Evolutionary conservation across 768 basidiomycete species (phyloP), one percentile per base, ranked within the genome.

Genomic region (Pleurotus ostreatus): DNA sequence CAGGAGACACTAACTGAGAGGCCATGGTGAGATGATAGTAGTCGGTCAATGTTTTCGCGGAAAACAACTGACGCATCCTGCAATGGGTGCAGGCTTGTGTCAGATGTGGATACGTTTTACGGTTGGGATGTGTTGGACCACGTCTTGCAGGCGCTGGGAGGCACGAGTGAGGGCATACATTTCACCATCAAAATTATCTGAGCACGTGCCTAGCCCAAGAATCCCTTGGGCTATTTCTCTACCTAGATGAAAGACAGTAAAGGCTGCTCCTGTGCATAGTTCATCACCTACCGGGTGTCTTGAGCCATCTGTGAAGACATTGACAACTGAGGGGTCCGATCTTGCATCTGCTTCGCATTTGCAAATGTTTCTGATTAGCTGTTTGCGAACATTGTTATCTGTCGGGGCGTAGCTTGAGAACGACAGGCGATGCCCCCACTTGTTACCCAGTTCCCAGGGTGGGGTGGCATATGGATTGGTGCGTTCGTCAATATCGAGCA

Each of bases 121-220:
- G 11, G 52, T 12, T 13, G 46, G 57, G 51, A 61, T 55, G 4
- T 23, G 13, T 30, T 34, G 18, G 2, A 59, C 40, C 20, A 22
- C 60, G 13, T 45, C 25, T 5, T 53, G 49, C 8, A 61, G 64
- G 20, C 48, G 39, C 4, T 46, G 54, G n/a, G 61, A 57, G 1
- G 63, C 63, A 18, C 59, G 56, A 23, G 47, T 41, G 0, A 70
- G 65, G 1, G 59, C 68, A 8, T 63, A 60, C 38, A 70, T 58
- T 46, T 71, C 69, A 0, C 62, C 68, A 26, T 71, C 65, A 49
- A 63, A 68, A 4, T 66, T 63, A 46, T 69, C 67, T 5, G 69
- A 62, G 16, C 56, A 45, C 0, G 62, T 59, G 1, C 69, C 69
- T 39, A 70, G 55, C 9, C 68, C 66, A 16, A 65, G 52, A 4